phyloP scores from a whole-genome alignment of 2,329 filamentous ascomycete genomes.

The Botrytis fragariae region DNA sequence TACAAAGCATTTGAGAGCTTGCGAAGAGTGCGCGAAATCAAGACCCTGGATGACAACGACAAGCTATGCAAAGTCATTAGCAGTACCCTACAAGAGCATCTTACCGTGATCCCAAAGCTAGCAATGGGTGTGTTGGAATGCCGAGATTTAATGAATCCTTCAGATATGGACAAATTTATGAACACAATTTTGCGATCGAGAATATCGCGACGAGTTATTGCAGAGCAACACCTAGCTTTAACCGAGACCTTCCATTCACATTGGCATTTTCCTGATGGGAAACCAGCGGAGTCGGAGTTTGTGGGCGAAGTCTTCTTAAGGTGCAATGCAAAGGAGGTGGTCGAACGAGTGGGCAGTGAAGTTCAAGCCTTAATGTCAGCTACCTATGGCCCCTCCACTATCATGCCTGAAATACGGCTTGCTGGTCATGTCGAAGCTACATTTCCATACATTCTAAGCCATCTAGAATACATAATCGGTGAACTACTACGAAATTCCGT shows the following conservation, averaged over 20 bases:
- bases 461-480: conserved; percentile 95
- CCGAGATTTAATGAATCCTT: conserved; percentile 73
- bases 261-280: conserved; percentile 79
- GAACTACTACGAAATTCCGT: conserved; percentile 94
- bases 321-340: conserved; percentile 86
- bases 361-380: conserved; percentile 71
- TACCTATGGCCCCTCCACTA: conserved; percentile 68
- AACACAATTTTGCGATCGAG: conserved; percentile 87
- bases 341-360: conserved; percentile 76
- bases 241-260: conserved; percentile 91
- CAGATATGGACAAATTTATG: conserved; percentile 90
- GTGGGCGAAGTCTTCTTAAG: conserved; percentile 94
- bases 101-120: conserved; percentile 89
- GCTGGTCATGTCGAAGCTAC: conserved; percentile 83
- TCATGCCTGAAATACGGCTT: conserved; percentile 77
- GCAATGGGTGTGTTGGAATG: conserved; percentile 94
- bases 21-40: conserved; percentile 79
- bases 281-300: conserved; percentile 65
- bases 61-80: conserved; percentile 77
- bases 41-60: conserved; percentile 86
- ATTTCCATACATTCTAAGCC: conserved; percentile 94
- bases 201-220: conserved; percentile 93
- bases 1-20: conserved; percentile 94
- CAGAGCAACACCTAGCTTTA: conserved; percentile 92
- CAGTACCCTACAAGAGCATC: conserved; percentile 77